Evolutionary conservation across 768 basidiomycete genomes (phyloP).

Genomic region (Vararia minispora): DNA sequence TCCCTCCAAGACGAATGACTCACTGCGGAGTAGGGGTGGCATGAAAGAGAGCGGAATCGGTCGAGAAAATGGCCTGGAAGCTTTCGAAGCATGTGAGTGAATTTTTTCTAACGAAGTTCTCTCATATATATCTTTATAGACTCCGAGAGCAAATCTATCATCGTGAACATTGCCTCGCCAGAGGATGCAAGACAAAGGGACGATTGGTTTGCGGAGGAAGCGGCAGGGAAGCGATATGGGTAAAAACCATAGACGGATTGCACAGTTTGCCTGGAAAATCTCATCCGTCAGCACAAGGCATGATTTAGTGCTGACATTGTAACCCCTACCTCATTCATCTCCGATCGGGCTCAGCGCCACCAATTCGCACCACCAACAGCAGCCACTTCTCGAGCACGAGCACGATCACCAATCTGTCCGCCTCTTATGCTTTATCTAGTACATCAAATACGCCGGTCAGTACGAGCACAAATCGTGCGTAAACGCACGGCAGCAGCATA

Average conservation of each 20-base stretch:
- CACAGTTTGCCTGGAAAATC: no score
- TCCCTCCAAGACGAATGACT: background rate
- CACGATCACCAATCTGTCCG: no score
- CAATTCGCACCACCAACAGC: no score
- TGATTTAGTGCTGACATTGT: no score
- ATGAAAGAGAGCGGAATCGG: slow-evolving; percentile 89
- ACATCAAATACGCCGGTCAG: no score
- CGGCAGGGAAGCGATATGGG: slow-evolving; percentile 49
- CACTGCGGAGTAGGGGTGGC: slow-evolving; percentile 54
- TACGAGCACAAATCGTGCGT: no score
- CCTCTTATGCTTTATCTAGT: no score
- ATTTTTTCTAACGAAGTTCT: background rate
- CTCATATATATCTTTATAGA: slow-evolving; percentile 30
- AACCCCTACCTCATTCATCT: no score
- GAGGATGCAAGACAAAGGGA: slow-evolving; percentile 48
- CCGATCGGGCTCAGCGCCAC: no score
- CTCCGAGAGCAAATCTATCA: slow-evolving; percentile 74
- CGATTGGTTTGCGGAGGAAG: slow-evolving; percentile 69
- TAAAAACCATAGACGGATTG: slow-evolving; percentile 22
- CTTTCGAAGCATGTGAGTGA: slow-evolving; percentile 62
- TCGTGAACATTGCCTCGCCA: slow-evolving; percentile 57
- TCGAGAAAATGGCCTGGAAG: slow-evolving; percentile 77
- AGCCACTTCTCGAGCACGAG: no score
- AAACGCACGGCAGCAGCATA: no score
- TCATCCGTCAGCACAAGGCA: no score